Base-by-base conservation (phyloP, 345 rosid species). In the Brassica rapa region DNA sequence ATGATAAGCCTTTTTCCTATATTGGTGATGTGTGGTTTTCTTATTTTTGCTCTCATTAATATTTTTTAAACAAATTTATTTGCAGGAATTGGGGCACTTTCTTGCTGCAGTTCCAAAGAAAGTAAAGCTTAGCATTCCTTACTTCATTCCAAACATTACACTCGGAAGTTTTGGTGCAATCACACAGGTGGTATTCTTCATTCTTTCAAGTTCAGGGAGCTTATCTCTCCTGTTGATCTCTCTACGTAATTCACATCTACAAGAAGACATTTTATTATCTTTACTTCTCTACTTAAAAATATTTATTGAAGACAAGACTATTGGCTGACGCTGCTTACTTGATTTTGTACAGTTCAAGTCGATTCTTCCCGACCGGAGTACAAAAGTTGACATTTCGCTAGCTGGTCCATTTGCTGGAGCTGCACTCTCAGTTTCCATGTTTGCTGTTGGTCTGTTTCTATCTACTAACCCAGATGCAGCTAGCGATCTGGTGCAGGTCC, bases 121-220 rank as follows among this genome's bases (percentile, higher is more conserved):
- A 86, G 97, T 92, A 68, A 92, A 90, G 68, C 85, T 94, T 71
- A 92, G 97, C 86, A 92, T 94, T 80, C 98, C 98, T 24, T 94
- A 77, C 83, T 89, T 92, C 82, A 89, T 94, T 84, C 98, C 97
- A 43, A 92, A 94, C 85, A 92, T 90, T 27, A 94, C 98, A 14
- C 97, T 94, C 76, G 98, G 98, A 32, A 94, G 98, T 82, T 94
- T 94, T 83, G 97, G 97, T 72, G 97, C 98, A 71, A 92, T 94
- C 81, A 94, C 98, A 72, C 98, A 92, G 93, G 98, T 89, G 37
- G 69, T 65, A 55, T 33, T 69, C 14, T 19, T 81, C 43, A 49
- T 49, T 79, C 56, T 56, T 24, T 72, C 7, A 74, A 35, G 66
- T 66, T 71, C 49, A 35, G 30, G 71, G 64, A 64, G 53, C 24